Evolutionary conservation across 176 grass and related monocot genomes (phyloP).

Genomic region (Carex parvula): DNA sequence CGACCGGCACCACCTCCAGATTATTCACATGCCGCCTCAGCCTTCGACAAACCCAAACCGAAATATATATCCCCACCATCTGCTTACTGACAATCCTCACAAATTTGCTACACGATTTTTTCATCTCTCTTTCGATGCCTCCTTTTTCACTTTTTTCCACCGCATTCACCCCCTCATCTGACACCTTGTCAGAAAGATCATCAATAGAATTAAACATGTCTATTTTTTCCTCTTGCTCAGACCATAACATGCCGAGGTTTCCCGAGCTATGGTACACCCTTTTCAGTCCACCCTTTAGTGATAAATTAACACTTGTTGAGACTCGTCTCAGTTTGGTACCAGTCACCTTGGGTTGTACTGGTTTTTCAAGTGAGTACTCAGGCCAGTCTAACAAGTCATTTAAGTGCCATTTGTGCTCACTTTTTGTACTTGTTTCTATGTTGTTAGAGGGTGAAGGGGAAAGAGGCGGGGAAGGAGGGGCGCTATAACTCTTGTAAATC

Average conservation of each 20-base stretch:
- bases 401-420: neutral
- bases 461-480: conserved; percentile 40
- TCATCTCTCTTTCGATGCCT: neutral
- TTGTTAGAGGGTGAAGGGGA: neutral
- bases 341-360: neutral
- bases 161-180: conserved; percentile 34
- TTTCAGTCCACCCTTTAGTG: conserved; percentile 36
- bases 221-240: conserved; percentile 47
- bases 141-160: conserved; percentile 14
- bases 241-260: conserved; percentile 64
- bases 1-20: conserved; percentile 57
- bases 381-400: conserved; percentile 49
- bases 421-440: neutral
- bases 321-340: conserved; percentile 43
- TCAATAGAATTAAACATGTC: conserved; percentile 48
- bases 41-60: conserved; percentile 51
- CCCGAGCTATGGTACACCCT: conserved; percentile 53
- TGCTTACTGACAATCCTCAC: conserved; percentile 53
- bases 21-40: conserved; percentile 49
- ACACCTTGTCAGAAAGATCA: conserved; percentile 35
- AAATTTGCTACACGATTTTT: conserved; percentile 28
- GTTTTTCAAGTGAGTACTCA: conserved; percentile 43
- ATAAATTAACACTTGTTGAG: conserved; percentile 26
- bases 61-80: conserved; percentile 74
- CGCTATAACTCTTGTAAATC: conserved; percentile 58